Evolutionary conservation across 768 basidiomycete species (phyloP).

Genomic region (Boletus sp.): DNA sequence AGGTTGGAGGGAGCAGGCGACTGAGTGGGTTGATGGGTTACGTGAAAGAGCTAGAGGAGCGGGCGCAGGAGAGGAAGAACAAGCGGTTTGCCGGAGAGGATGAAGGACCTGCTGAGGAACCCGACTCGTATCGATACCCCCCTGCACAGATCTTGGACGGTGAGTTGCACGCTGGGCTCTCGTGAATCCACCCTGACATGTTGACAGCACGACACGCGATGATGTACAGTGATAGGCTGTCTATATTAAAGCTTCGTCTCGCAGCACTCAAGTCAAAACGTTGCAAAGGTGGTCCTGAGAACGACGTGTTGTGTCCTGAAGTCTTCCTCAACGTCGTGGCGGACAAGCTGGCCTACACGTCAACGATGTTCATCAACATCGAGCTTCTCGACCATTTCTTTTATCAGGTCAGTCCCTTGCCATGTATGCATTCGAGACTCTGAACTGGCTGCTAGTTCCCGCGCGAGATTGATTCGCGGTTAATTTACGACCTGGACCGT

Average conservation of each 20-base stretch:
- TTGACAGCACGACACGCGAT: constrained; percentile 84
- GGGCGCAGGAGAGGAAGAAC: constrained; percentile 60
- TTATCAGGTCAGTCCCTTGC: constrained; percentile 69
- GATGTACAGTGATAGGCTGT: constrained; percentile 77
- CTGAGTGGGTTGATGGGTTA: constrained; percentile 74
- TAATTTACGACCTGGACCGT: constrained; percentile 91
- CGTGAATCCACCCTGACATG: constrained; percentile 5
- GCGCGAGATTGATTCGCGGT: constrained; percentile 90
- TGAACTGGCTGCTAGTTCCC: constrained; percentile 66
- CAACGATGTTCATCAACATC: constrained; percentile 98
- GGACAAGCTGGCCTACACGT: constrained; percentile 93
- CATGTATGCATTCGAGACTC: background rate
- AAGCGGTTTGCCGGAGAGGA: constrained; percentile 42
- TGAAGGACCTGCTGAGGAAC: constrained; percentile 37
- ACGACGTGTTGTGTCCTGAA: constrained; percentile 90
- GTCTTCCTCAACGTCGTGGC: constrained; percentile 96
- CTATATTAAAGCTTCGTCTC: constrained; percentile 81
- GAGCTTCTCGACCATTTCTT: constrained; percentile 98
- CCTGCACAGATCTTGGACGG: constrained; percentile 91
- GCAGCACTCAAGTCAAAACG: constrained; percentile 85
- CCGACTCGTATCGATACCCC: constrained; percentile 86
- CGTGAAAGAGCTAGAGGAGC: constrained; percentile 78
- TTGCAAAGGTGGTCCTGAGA: constrained; percentile 84
- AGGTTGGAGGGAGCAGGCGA: constrained; percentile 84
- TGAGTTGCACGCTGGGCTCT: constrained; percentile 34